Percentiles rank a stretch among this genome's conserved stretches.
phyloP scores from a whole-genome alignment of 768 basidiomycete genomes.

The Panaeolus papilionaceus region DNA sequence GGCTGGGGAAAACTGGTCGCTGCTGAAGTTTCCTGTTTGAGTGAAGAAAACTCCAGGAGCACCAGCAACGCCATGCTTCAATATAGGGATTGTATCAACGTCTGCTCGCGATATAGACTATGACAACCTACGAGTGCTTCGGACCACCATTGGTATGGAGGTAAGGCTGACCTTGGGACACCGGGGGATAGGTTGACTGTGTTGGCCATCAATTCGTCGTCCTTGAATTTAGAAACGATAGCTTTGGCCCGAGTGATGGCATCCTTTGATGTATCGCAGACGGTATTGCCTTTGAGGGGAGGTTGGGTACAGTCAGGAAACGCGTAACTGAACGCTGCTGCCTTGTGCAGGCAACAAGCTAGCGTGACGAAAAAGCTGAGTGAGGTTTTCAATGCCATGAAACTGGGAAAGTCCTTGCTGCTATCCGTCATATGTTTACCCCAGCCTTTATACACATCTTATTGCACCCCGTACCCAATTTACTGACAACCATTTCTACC shows the following conservation, averaged over 20 bases:
- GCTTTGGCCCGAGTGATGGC: conserved; percentile 55
- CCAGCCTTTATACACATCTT: no score
- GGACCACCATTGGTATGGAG: conserved; percentile 66
- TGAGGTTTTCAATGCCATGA: conserved; percentile 27
- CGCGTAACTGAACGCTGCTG: conserved; percentile 31
- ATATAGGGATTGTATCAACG: background rate
- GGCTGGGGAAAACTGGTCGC: conserved; percentile 65
- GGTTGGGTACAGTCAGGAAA: conserved; percentile 58
- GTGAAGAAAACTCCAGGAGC: conserved; percentile 61
- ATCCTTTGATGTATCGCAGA: conserved; percentile 54
- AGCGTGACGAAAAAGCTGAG: conserved; percentile 21
- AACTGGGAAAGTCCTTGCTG: no score
- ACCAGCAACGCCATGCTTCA: conserved; percentile 58
- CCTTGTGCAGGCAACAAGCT: conserved; percentile 12
- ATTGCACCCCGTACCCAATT: no score
- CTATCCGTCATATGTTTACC: no score
- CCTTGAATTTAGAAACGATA: conserved; percentile 54
- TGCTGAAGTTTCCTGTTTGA: conserved; percentile 53
- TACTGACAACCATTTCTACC: no score
- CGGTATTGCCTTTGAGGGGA: conserved; percentile 49
- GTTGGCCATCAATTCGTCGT: conserved; percentile 56
- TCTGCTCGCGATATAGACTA: conserved; percentile 1
- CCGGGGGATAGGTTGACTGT: conserved; percentile 56
- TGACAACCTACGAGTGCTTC: conserved; percentile 54
- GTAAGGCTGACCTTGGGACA: conserved; percentile 60